phyloP scores from a whole-genome alignment of 805 yeast species.

The Candida odintsovae region DNA sequence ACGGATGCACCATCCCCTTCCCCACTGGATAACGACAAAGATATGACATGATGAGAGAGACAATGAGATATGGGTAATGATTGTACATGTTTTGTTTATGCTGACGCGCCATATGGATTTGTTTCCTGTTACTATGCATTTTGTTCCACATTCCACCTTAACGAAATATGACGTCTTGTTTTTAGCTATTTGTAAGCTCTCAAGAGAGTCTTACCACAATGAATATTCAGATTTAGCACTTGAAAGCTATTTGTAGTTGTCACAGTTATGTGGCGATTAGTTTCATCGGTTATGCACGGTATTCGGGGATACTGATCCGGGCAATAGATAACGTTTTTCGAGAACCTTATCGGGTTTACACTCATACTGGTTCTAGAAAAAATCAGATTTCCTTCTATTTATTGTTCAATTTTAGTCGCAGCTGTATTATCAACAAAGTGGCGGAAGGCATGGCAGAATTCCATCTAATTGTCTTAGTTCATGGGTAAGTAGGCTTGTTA shows the following conservation, averaged over 20 bases:
- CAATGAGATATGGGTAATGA: background rate
- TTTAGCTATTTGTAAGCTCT: background rate
- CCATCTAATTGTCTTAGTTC: slow-evolving; percentile 10
- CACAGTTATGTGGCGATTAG: too few relatives aligned
- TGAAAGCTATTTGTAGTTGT: too few relatives aligned
- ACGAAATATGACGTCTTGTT: background rate
- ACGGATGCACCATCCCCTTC: background rate
- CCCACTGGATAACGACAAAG: background rate
- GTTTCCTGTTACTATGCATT: background rate
- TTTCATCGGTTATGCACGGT: background rate
- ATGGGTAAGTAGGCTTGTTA: slow-evolving; percentile 7
- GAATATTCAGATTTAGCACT: background rate
- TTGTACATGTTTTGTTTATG: background rate
- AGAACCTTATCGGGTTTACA: background rate
- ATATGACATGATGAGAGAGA: background rate
- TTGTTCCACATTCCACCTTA: background rate
- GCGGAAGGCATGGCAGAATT: slow-evolving; percentile 1
- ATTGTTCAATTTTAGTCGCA: background rate
- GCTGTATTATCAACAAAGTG: background rate
- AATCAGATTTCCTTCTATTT: background rate
- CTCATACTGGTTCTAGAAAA: too few relatives aligned
- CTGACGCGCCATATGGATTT: background rate
- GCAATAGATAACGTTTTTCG: background rate
- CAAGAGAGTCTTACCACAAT: background rate
- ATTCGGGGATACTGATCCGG: background rate